Base-by-base conservation (phyloP, 106 monocot species). In the Phalaenopsis equestris region DNA sequence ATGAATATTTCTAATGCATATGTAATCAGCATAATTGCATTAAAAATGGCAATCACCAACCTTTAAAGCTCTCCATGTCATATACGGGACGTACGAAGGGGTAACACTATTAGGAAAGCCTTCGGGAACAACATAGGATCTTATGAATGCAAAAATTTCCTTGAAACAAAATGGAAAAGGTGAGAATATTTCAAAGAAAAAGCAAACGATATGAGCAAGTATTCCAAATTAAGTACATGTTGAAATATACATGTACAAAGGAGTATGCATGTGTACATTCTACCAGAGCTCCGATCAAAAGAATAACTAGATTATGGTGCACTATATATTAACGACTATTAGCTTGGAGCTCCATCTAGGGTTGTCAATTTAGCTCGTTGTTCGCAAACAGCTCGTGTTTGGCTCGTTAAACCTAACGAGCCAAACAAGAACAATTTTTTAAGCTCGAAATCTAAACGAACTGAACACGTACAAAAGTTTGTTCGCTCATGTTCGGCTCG, bases 41-140 rank as follows among this genome's bases (percentile, higher is more conserved):
- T 75, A 43, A 1, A 42, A 73, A 6, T 88, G 0, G 18, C 30
- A 74, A 74, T 3, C 45, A 74, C 74, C 43, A 43, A 95, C 99
- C 93, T 99, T 99, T 78, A 99, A 85, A 79, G 99, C 99, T 86
- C 99, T 92, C 99, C 99, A 99, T 75, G 95, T 82, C 99, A 99
- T 99, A 87, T 95, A 99, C 72, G 99, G 99, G 39, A 99, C 99
- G 82, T 95, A 99, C 49, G 99, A 99, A 78, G 99, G 99, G 37
- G 91, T 90, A 81, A 99, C 99, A 87, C 95, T 95, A 47, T 99
- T 90, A 30, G 99, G 99, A 85, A 99, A 99, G 37, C 99, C 99
- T 87, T 99, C 98, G 72, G 99, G 99, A 8, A 95, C 92, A 12
- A 93, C 95, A 80, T 95, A 99, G 1, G 99, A 99, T 80, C 99